These are phyloP conservation scores for Gynostemma pentaphyllum DNA, from an alignment of 306 rosid genomes.

Conservation along the genomic window DNA sequence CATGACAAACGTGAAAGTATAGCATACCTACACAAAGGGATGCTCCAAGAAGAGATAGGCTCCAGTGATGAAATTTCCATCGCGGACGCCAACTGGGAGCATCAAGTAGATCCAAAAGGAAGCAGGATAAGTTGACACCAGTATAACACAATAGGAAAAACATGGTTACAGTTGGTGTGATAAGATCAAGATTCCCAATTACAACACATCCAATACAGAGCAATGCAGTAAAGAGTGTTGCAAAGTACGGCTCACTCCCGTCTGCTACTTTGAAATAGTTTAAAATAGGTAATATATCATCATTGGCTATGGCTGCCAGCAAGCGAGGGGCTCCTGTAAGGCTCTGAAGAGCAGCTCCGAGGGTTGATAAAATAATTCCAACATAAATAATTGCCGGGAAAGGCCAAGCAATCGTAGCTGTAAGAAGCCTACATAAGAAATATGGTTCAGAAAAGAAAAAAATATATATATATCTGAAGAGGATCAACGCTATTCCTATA, in stretches of 20 bases:
- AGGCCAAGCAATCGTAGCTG: slow-evolving; percentile 97
- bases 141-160: slow-evolving; percentile 91
- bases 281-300: slow-evolving; percentile 85
- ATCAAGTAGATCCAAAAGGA: slow-evolving; percentile 96
- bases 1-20: slow-evolving; percentile 9
- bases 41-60: slow-evolving; percentile 93
- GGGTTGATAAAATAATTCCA: slow-evolving; percentile 92
- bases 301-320: slow-evolving; percentile 99
- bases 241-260: slow-evolving; percentile 74
- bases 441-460: neutral
- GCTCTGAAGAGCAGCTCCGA: slow-evolving; percentile 99
- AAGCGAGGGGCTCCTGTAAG: slow-evolving; percentile 98
- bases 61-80: slow-evolving; percentile 99
- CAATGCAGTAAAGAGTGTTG: slow-evolving; percentile 86
- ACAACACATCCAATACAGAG: slow-evolving; percentile 84
- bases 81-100: slow-evolving; percentile 99
- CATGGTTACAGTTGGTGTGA: slow-evolving; percentile 98
- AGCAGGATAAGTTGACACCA: slow-evolving; percentile 98
- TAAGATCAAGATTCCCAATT: slow-evolving; percentile 98
- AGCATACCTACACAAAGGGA: slow-evolving; percentile 73
- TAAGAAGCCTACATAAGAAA: slow-evolving; percentile 72
- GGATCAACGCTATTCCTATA: neutral
- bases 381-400: slow-evolving; percentile 81
- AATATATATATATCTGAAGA: too few species aligned
- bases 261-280: slow-evolving; percentile 85